Percentiles rank a stretch among this genome's conserved stretches.
phyloP scores from a whole-genome alignment of 2,329 filamentous ascomycete species.

The Raffaelea deltoideospora region DNA sequence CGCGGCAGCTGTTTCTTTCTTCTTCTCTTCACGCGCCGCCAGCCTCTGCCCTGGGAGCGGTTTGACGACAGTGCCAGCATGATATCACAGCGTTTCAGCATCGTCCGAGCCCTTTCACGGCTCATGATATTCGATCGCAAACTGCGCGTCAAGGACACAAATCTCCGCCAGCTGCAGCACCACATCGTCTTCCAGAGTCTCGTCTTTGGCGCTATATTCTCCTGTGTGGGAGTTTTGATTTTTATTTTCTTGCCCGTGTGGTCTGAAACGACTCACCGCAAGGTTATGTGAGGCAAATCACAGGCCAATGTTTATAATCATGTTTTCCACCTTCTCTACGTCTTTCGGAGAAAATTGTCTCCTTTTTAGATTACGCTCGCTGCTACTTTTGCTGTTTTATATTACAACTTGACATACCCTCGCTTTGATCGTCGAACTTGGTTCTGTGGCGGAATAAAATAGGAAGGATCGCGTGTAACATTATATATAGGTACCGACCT shows the following conservation, averaged over 20 bases:
- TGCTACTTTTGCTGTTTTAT: too few relatives aligned
- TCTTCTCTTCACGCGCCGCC: constrained; percentile 27
- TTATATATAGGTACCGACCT: too few relatives aligned
- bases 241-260: constrained; percentile 30
- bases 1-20: constrained; percentile 32
- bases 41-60: constrained; percentile 31
- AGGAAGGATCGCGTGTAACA: too few relatives aligned
- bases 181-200: constrained; percentile 28
- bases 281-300: too few relatives aligned
- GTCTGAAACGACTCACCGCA: constrained; percentile 14
- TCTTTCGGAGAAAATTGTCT: too few relatives aligned
- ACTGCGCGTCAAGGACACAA: constrained; percentile 26
- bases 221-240: constrained; percentile 19
- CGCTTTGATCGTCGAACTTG: too few relatives aligned
- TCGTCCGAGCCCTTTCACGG: constrained; percentile 18
- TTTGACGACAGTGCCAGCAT: constrained; percentile 22
- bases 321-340: too few relatives aligned
- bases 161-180: constrained; percentile 25
- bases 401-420: too few relatives aligned
- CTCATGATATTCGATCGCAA: constrained; percentile 33
- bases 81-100: constrained; percentile 10
- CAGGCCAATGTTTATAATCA: too few relatives aligned
- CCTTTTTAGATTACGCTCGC: too few relatives aligned
- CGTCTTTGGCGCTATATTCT: constrained; percentile 21
- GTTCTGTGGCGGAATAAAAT: too few relatives aligned